phyloP scores from a whole-genome alignment of 108 stramenopile species.

The Nitzschia sp. region DNA sequence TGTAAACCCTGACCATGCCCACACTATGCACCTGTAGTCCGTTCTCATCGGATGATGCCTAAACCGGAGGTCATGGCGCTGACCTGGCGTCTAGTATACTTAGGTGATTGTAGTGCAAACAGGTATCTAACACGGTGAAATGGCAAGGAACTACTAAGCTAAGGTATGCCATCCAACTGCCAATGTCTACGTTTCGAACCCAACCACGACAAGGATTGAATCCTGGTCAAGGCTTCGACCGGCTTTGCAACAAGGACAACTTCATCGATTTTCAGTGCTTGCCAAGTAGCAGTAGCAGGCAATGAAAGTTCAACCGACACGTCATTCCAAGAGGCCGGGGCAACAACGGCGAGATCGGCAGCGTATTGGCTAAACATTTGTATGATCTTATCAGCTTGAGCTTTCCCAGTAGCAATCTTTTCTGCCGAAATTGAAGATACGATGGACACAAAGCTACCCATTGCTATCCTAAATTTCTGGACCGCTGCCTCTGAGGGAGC shows the following conservation, averaged over 20 bases:
- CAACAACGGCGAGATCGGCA: conserved; percentile 70
- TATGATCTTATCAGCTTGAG: conserved; percentile 17
- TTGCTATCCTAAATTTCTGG: conserved; percentile 52
- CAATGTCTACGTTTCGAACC: conserved; percentile 33
- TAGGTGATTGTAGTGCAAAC: too few relatives aligned
- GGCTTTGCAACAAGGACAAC: conserved; percentile 48
- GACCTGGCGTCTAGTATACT: too few relatives aligned
- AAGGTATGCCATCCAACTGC: conserved; percentile 24
- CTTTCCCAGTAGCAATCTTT: conserved; percentile 29
- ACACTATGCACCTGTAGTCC: too few relatives aligned
- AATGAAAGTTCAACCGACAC: conserved; percentile 25
- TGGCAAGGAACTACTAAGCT: too few relatives aligned
- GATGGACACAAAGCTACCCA: conserved; percentile 38
- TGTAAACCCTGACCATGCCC: too few relatives aligned
- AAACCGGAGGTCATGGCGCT: too few relatives aligned
- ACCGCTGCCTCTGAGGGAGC: conserved; percentile 51
- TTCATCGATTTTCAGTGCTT: conserved; percentile 25
- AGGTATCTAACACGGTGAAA: too few relatives aligned
- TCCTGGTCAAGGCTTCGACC: conserved; percentile 34
- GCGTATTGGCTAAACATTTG: conserved; percentile 49
- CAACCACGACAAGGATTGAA: conserved; percentile 64
- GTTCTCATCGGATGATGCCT: too few relatives aligned
- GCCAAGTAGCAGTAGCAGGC: conserved; percentile 47
- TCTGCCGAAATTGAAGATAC: conserved; percentile 1
- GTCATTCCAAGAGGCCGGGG: conserved; percentile 60